Evolutionary conservation across 495 filamentous ascomycete genomes (phyloP).

Genomic region (Darksidea phi): DNA sequence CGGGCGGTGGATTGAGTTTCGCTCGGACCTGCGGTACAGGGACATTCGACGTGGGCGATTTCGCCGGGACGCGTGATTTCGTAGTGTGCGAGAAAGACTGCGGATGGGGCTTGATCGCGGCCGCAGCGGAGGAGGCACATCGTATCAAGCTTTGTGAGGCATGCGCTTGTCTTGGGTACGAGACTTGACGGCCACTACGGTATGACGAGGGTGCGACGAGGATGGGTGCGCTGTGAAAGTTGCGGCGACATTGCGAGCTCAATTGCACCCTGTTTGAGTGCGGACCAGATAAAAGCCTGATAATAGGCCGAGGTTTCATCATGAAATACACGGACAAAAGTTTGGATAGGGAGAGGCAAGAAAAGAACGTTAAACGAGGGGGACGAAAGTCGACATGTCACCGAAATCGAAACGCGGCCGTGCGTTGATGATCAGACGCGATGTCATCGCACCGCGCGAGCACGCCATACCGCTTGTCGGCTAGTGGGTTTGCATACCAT

Average conservation of each 20-base stretch:
- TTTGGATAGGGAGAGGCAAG: no score
- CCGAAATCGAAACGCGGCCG: not conserved
- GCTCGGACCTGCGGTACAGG: constrained; percentile 7
- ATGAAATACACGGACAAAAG: no score
- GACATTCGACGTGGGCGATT: not conserved
- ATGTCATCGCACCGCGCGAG: constrained; percentile 17
- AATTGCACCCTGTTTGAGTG: not conserved
- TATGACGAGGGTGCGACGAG: not conserved
- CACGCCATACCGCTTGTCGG: not conserved
- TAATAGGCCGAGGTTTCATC: not conserved
- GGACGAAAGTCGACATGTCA: not conserved
- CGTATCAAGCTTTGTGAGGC: not conserved
- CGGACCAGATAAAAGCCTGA: not conserved
- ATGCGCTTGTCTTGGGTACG: not conserved
- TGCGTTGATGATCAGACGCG: not conserved
- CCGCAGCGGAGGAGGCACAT: constrained; percentile 9
- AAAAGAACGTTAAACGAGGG: not conserved
- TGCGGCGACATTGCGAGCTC: not conserved
- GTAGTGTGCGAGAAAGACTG: no score
- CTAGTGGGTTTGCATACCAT: not conserved
- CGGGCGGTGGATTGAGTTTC: constrained; percentile 56
- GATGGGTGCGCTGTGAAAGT: not conserved
- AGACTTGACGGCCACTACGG: not conserved
- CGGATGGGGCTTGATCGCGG: not conserved
- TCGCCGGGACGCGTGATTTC: not conserved